Evolutionary conservation across 2,329 filamentous ascomycete species (phyloP), one percentile per base, ranked within the genome.

Genomic region (Hypocrella siamensis): DNA sequence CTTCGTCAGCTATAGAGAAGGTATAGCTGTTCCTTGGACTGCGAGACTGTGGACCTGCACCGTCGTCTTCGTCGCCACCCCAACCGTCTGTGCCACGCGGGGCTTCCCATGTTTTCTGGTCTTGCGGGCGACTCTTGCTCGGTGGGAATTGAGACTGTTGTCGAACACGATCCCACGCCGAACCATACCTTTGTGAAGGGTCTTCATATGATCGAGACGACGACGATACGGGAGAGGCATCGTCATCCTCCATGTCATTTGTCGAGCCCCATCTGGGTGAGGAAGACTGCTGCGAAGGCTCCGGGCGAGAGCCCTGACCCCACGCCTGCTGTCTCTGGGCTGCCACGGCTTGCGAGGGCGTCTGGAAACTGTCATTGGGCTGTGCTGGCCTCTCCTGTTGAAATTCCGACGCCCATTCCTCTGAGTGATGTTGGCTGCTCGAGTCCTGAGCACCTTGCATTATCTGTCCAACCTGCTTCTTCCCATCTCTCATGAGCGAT

Each of bases 141-240:
- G 28, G 49, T 35, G 41, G 54, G 46, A 33, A 32, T 30, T 41
- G 45, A 6, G 49, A 37, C 37, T 60, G 51, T 29, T 57, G 51
- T 24, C 62, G 55, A 22, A 66, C 34, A 18, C 59, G 56, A 18
- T 63, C 61, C 62, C 62, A 66, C 3, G 60, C 38, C 4, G 59
- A 63, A 18, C 51, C 47, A 7, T 44, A 36, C 28, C 37, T 37
- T 6, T 35, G 17, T 14, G 37, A 22, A 22, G 34, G 11, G 8
- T 32, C 26, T 31, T 46, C 19, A 31, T 47, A 43, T 15, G 41
- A 39, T 26, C 41, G 46, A 10, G 46, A 35, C 6, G 55, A 43
- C 12, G 49, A 28, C 6, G 61, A 47, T 9, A 61, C 40, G 17
- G 63, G 62, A 2, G 63, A 65, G 24, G 56, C 59, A 34, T 64